Evolutionary conservation across 163 green algal species (phyloP), one percentile per base, ranked within the genome.

Genomic region (Chlamydomonas reinhardtii): DNA sequence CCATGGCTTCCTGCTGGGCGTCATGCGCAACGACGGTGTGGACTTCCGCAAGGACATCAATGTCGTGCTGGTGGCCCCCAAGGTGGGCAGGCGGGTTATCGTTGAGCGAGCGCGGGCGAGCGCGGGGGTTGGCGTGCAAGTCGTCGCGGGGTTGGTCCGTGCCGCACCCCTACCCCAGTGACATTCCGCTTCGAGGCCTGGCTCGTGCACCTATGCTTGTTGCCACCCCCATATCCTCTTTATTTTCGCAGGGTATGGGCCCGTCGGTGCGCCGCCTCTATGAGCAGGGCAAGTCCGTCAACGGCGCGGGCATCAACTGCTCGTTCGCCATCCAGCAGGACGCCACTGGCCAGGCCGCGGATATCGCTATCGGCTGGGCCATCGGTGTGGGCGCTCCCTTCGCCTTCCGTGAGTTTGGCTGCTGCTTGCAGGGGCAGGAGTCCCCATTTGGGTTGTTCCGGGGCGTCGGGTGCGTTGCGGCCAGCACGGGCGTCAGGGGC

Each of bases 1-100:
- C 74, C 98, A 99, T 93, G 98, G 98, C 65, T 99, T 99, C 96
- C 95, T 99, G 88, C 93, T 99, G 73, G 98, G 98, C 48, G 97
- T 99, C 25, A 98, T 99, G 94, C 94, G 95, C 88, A 93, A 90
- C 73, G 86, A 94, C 20, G 89, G 90, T 48, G 96, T 95, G 4
- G 95, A 98, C 84, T 99, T 99, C 96, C 93, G 98, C 69, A 89
- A 96, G 48, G 98, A 99, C 94, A 99, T 99, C 95, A 98, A 99
- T 86, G 98, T 99, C 8, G 92, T 99, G 65, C 95, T 99, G 56
- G 95, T 99, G 62, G 98, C 98, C n/a, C 98, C 98, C 89, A 99
- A 99, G 96, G 94, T 94, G 78, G 0, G 89, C 5, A 5, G 65
- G n/a, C 20, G 65, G 25, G 19, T 56, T 19, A 14, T 19, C 12